Evolutionary conservation across 768 basidiomycete genomes (phyloP).

Genomic region (Amanita subjunquillea): DNA sequence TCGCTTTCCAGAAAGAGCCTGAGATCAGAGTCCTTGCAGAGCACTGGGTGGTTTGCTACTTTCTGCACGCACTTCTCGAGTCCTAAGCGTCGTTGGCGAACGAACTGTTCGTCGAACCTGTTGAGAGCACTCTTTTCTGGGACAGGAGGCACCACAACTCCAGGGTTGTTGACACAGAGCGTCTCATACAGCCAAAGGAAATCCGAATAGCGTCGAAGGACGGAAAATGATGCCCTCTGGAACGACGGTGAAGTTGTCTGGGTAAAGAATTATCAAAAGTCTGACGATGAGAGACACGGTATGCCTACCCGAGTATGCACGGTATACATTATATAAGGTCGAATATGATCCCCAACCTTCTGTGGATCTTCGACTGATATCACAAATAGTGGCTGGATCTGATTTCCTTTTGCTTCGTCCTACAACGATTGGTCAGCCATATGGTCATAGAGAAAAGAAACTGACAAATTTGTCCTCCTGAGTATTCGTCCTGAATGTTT

Average conservation of each 20-base stretch:
- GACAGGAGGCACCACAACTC: slow-evolving; percentile 92
- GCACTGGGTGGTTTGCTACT: slow-evolving; percentile 84
- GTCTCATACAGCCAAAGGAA: slow-evolving; percentile 95
- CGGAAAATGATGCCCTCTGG: slow-evolving; percentile 80
- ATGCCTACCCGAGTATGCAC: slow-evolving; percentile 72
- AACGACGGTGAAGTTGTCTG: slow-evolving; percentile 83
- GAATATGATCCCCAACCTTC: slow-evolving; percentile 92
- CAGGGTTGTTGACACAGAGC: slow-evolving; percentile 84
- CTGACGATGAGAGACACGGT: not conserved
- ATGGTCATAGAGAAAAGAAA: not conserved
- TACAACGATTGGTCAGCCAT: not conserved
- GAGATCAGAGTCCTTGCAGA: slow-evolving; percentile 82
- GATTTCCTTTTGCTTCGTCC: slow-evolving; percentile 23
- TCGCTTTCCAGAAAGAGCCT: slow-evolving; percentile 91
- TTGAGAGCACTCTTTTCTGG: slow-evolving; percentile 94
- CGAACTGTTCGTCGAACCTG: slow-evolving; percentile 87
- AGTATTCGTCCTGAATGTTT: slow-evolving; percentile 26
- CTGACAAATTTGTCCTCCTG: slow-evolving; percentile 20
- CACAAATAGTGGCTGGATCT: slow-evolving; percentile 62
- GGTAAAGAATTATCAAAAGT: not conserved
- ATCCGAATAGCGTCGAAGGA: slow-evolving; percentile 94
- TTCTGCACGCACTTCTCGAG: slow-evolving; percentile 90
- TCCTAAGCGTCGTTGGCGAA: slow-evolving; percentile 74
- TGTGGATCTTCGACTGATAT: slow-evolving; percentile 97
- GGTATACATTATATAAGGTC: slow-evolving; percentile 93